Conservation (phyloP, 495 filamentous ascomycete genomes). For the Hypoxylon perforatum region DNA sequence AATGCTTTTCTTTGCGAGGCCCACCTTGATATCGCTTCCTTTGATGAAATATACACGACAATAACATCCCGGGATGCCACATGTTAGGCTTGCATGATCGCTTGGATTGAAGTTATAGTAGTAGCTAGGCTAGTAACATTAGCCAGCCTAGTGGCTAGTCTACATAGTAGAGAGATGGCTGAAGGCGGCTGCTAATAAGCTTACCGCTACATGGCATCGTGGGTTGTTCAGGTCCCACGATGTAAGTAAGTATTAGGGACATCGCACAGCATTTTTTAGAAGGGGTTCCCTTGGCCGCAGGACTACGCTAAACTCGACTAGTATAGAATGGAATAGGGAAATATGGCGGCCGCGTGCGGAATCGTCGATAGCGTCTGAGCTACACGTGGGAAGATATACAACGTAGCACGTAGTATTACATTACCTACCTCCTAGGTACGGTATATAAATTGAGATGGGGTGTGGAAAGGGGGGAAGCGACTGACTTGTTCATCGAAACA, state of each 20-base stretch:
- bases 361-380: slow-evolving; percentile 31
- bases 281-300: slow-evolving; percentile 1
- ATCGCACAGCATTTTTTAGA: neutral
- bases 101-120: slow-evolving; percentile 18
- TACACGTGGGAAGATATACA: slow-evolving; percentile 42
- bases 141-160: neutral
- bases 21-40: slow-evolving; percentile 30
- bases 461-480: neutral
- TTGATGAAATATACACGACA: slow-evolving; percentile 28
- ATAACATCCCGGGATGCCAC: slow-evolving; percentile 39
- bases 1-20: neutral
- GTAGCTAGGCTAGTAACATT: neutral
- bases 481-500: slow-evolving; percentile 1
- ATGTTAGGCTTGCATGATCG: slow-evolving; percentile 37
- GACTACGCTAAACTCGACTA: slow-evolving; percentile 3
- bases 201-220: slow-evolving; percentile 8
- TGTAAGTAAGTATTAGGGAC: neutral
- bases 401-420: slow-evolving; percentile 29
- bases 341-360: slow-evolving; percentile 30
- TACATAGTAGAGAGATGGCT: neutral
- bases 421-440: slow-evolving; percentile 4
- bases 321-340: slow-evolving; percentile 8
- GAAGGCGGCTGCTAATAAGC: slow-evolving; percentile 3
- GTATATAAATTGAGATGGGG: slow-evolving; percentile 14
- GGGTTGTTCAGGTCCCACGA: no score